phyloP scores from a whole-genome alignment of 2,329 filamentous ascomycete species.

The Berkeleyomyces rouxiae region DNA sequence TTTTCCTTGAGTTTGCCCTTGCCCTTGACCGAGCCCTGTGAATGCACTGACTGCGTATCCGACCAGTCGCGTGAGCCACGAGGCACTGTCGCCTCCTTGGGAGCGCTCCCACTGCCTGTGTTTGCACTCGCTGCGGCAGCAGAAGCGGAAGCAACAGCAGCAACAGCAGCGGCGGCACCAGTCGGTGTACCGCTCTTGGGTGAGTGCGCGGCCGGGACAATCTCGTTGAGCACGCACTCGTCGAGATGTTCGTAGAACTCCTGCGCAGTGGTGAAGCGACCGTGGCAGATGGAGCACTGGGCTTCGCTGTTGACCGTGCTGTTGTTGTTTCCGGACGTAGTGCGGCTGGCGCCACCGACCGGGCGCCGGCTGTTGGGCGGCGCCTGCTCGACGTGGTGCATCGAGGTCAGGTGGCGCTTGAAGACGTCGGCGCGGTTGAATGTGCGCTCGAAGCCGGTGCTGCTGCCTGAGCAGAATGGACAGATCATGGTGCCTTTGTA shows the following conservation, averaged over 20 bases:
- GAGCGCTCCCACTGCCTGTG: neutral
- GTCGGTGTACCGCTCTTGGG: neutral
- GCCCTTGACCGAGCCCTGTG: conserved; percentile 5
- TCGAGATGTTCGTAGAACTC: conserved; percentile 96
- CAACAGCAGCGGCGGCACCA: neutral
- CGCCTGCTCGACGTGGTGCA: conserved; percentile 88
- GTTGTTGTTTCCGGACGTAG: conserved; percentile 14
- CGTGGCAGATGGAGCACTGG: conserved; percentile 80
- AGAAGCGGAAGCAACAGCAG: neutral
- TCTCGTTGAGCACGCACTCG: conserved; percentile 43
- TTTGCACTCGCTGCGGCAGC: neutral
- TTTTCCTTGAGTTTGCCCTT: conserved; percentile 10
- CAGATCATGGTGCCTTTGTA: conserved; percentile 98
- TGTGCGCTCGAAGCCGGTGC: conserved; percentile 77
- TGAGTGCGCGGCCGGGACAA: conserved; percentile 26
- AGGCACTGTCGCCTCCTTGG: neutral
- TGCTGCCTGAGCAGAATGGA: conserved; percentile 81
- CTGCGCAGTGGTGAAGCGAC: conserved; percentile 65
- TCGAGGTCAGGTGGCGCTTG: conserved; percentile 83
- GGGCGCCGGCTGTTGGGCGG: conserved; percentile 77
- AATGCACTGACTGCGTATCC: conserved; percentile 5
- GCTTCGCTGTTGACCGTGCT: conserved; percentile 27
- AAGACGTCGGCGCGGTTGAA: conserved; percentile 96
- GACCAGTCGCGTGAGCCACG: conserved; percentile 1
- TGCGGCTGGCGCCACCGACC: conserved; percentile 21